Evolutionary conservation across 23 red algal species (phyloP).

Genomic region (Chondrus crispus): DNA sequence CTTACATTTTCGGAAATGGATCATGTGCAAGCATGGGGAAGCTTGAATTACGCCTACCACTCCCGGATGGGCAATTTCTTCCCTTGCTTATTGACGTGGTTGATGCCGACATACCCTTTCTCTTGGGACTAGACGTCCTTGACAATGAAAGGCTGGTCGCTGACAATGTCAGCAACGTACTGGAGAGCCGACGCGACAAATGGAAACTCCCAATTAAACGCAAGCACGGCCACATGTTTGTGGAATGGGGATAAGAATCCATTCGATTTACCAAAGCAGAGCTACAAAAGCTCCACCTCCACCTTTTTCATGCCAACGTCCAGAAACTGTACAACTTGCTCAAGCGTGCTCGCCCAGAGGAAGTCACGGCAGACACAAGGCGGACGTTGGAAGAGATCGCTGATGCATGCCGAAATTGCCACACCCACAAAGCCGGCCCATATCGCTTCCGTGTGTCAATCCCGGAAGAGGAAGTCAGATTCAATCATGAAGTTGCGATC

Average conservation of each 20-base stretch:
- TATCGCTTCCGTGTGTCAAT: neutral
- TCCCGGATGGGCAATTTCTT: neutral
- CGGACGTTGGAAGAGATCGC: neutral
- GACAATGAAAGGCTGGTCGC: neutral
- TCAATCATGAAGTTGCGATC: neutral
- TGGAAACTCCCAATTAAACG: neutral
- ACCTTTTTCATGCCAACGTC: neutral
- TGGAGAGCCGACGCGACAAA: neutral
- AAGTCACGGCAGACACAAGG: neutral
- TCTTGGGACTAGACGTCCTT: neutral
- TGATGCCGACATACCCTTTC: neutral
- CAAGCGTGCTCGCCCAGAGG: constrained; percentile 16
- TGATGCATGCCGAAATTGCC: neutral
- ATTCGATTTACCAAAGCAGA: neutral
- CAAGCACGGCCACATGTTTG: constrained; percentile 29
- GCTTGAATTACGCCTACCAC: neutral
- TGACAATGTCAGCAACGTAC: neutral
- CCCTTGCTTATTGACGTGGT: neutral
- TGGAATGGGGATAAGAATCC: neutral
- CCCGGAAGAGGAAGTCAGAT: constrained; percentile 2
- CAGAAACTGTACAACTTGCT: constrained; percentile 25
- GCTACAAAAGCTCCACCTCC: neutral
- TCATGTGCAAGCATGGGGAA: neutral
- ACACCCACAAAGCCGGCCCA: neutral
- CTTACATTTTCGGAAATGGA: neutral